phyloP scores from a whole-genome alignment of 163 green algal species.

The Volvox carteri region DNA sequence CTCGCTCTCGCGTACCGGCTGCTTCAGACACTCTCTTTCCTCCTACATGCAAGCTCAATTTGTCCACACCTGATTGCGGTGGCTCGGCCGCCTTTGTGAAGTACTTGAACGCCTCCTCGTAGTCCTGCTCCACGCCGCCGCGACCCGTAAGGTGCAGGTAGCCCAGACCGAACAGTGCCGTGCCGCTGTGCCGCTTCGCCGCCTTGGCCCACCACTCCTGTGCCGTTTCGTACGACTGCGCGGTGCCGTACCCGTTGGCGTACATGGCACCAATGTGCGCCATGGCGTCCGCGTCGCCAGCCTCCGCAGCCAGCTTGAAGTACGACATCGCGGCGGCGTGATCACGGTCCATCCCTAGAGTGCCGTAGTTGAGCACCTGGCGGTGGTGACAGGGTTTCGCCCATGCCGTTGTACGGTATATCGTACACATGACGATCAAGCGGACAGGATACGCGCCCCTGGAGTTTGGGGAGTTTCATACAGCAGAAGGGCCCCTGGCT shows the following conservation, averaged over 20 bases:
- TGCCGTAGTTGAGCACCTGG: slow-evolving; percentile 73
- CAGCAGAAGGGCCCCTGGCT: too few species aligned
- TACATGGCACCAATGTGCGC: slow-evolving; percentile 94
- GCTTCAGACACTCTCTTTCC: too few species aligned
- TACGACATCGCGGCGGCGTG: slow-evolving; percentile 53
- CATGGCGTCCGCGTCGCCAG: slow-evolving; percentile 86
- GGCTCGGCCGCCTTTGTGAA: slow-evolving; percentile 65
- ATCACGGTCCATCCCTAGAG: slow-evolving; percentile 74
- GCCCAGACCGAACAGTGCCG: slow-evolving; percentile 76
- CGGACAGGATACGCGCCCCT: too few species aligned
- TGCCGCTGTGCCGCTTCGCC: slow-evolving; percentile 69
- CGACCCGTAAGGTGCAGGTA: slow-evolving; percentile 89
- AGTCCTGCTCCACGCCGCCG: slow-evolving; percentile 70
- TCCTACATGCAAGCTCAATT: background rate
- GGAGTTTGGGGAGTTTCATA: too few species aligned
- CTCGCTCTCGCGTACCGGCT: too few species aligned
- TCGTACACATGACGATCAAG: too few species aligned
- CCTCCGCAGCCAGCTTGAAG: slow-evolving; percentile 74
- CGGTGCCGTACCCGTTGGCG: slow-evolving; percentile 69
- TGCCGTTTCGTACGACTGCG: slow-evolving; percentile 74
- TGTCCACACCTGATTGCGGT: slow-evolving; percentile 50
- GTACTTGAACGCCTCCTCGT: slow-evolving; percentile 42
- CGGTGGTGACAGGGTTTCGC: too few species aligned
- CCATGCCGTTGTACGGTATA: too few species aligned
- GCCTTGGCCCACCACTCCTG: slow-evolving; percentile 80